phyloP scores from a whole-genome alignment of 2,329 filamentous ascomycete species.

The Colletotrichum eremochloae region DNA sequence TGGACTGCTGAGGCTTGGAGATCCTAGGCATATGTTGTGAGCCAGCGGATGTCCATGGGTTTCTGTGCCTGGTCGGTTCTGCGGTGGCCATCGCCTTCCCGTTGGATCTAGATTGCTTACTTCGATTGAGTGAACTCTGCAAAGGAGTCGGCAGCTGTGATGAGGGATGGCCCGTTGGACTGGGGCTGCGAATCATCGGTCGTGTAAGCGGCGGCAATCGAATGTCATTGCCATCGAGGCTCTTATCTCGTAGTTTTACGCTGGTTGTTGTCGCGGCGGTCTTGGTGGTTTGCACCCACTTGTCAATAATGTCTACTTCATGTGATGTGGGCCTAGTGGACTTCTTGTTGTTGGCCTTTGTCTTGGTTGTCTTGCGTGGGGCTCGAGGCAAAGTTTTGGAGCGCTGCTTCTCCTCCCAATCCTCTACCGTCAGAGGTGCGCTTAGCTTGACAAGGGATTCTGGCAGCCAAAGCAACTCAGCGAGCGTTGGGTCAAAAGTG shows the following conservation, averaged over 20 bases:
- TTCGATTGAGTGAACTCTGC: slow-evolving; percentile 43
- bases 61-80: slow-evolving; percentile 45
- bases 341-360: slow-evolving; percentile 43
- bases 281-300: slow-evolving; percentile 59
- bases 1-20: slow-evolving; percentile 43
- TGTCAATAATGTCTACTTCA: slow-evolving; percentile 53
- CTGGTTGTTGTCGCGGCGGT: slow-evolving; percentile 30
- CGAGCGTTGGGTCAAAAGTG: slow-evolving; percentile 74
- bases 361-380: slow-evolving; percentile 18
- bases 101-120: slow-evolving; percentile 50
- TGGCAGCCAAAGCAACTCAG: slow-evolving; percentile 63
- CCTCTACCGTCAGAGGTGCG: slow-evolving; percentile 42
- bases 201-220: not conserved
- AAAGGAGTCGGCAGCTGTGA: slow-evolving; percentile 14
- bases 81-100: slow-evolving; percentile 44
- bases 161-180: not conserved
- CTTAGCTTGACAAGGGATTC: slow-evolving; percentile 48
- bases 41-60: slow-evolving; percentile 57
- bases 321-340: slow-evolving; percentile 45
- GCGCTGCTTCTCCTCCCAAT: slow-evolving; percentile 47
- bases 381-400: slow-evolving; percentile 46
- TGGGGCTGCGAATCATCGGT: not conserved
- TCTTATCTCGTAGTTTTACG: not conserved
- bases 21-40: slow-evolving; percentile 59
- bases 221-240: not conserved